These are phyloP conservation scores for Penicillium paxilli DNA, from an alignment of 495 filamentous ascomycete genomes.

Conservation along the genomic window DNA sequence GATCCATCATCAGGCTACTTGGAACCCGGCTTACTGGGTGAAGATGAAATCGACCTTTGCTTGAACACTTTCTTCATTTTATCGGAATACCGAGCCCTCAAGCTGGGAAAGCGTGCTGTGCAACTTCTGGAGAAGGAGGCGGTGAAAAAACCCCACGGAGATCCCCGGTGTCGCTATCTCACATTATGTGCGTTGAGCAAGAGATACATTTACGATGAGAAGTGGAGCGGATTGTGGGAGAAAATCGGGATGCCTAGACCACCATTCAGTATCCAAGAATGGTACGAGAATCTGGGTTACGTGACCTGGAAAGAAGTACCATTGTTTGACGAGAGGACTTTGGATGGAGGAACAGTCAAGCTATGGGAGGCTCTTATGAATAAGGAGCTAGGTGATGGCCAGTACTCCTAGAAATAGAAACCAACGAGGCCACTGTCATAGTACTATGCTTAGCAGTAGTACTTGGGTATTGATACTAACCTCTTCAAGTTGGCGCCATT, in stretches of 20 bases:
- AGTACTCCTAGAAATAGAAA: background rate
- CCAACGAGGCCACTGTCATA: too few species aligned
- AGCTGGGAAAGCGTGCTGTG: slow-evolving; percentile 21
- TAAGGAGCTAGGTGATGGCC: slow-evolving; percentile 10
- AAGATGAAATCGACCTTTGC: slow-evolving; percentile 15
- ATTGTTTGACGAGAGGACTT: slow-evolving; percentile 12
- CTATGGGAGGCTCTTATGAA: slow-evolving; percentile 25
- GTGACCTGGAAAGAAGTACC: slow-evolving; percentile 30
- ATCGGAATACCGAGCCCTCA: slow-evolving; percentile 15
- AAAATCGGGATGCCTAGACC: slow-evolving; percentile 8
- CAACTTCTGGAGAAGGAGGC: slow-evolving; percentile 18
- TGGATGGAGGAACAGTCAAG: slow-evolving; percentile 13
- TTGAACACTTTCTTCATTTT: slow-evolving; percentile 26
- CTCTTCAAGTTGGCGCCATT: too few species aligned
- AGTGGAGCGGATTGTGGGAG: slow-evolving; percentile 18
- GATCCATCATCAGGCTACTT: slow-evolving; percentile 16
- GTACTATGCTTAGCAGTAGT: too few species aligned
- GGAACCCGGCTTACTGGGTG: slow-evolving; percentile 13
- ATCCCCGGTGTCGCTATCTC: slow-evolving; percentile 19
- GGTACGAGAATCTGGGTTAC: slow-evolving; percentile 34
- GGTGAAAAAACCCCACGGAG: slow-evolving; percentile 5
- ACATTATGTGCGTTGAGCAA: slow-evolving; percentile 27
- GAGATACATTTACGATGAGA: slow-evolving; percentile 25
- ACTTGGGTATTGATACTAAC: too few species aligned
- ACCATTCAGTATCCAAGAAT: slow-evolving; percentile 27